These are phyloP conservation scores for Monosporascus sp. DNA, from an alignment of 2,329 filamentous ascomycete genomes.

Conservation along the genomic window DNA sequence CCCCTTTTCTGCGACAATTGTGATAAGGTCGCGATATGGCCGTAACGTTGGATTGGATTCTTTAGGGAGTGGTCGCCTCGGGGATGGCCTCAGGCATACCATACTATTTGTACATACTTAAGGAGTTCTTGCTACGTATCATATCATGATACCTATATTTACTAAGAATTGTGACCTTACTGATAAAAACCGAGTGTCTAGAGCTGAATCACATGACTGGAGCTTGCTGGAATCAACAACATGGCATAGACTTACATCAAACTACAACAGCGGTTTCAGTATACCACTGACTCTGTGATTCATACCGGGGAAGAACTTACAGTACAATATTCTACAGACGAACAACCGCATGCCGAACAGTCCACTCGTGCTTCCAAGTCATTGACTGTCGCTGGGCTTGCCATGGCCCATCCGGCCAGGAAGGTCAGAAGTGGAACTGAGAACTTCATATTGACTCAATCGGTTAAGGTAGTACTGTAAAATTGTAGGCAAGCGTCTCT, in stretches of 20 bases:
- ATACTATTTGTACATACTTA: no score
- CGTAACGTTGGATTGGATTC: no score
- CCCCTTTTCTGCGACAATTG: no score
- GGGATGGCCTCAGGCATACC: no score
- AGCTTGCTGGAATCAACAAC: neutral
- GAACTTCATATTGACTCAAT: conserved; percentile 8
- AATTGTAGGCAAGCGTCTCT: neutral
- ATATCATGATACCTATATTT: neutral
- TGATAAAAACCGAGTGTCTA: no score
- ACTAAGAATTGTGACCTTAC: neutral
- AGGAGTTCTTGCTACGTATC: no score
- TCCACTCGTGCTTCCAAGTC: conserved; percentile 7
- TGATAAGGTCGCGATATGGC: no score
- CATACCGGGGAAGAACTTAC: neutral
- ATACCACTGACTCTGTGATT: neutral
- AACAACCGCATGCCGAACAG: conserved; percentile 7
- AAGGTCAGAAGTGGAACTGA: conserved; percentile 5
- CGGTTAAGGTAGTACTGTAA: neutral
- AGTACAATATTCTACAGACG: conserved; percentile 10
- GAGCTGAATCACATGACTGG: conserved; percentile 3
- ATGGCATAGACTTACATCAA: neutral
- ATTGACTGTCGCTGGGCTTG: conserved; percentile 2
- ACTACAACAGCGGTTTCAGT: neutral
- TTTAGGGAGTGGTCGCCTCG: no score
- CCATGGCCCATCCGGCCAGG: conserved; percentile 5